phyloP scores from a whole-genome alignment of 345 rosid genomes.

The Corchorus olitorius region DNA sequence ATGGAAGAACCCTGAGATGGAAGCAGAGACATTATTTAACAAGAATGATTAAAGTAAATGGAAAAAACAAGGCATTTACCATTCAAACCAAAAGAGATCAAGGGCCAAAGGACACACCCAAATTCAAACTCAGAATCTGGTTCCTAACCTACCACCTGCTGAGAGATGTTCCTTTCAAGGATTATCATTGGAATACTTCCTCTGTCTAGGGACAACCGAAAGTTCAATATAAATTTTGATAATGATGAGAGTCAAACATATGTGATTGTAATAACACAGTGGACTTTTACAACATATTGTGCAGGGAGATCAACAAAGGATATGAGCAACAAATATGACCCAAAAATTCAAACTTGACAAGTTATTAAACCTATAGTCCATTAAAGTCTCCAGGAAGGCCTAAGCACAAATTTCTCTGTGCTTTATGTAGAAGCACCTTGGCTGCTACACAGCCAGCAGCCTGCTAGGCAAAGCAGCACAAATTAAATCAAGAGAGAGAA shows the following conservation, averaged over 20 bases:
- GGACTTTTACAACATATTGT: background rate
- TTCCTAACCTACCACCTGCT: conserved; percentile 36
- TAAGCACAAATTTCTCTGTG: background rate
- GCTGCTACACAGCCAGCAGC: background rate
- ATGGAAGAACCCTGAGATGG: conserved; percentile 61
- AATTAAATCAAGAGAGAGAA: background rate
- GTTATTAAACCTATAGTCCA: background rate
- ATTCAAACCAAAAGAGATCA: conserved; percentile 29
- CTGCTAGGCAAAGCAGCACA: conserved; percentile 4
- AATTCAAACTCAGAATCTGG: conserved; percentile 29
- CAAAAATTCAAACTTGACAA: background rate
- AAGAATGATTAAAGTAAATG: background rate
- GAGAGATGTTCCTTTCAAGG: conserved; percentile 37
- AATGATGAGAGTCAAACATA: conserved; percentile 16
- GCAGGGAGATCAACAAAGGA: conserved; percentile 5
- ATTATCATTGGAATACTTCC: conserved; percentile 27
- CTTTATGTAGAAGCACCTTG: background rate
- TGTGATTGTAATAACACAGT: conserved; percentile 9
- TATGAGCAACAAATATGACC: background rate
- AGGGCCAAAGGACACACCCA: conserved; percentile 31
- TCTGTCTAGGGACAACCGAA: conserved; percentile 26
- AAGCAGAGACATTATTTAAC: conserved; percentile 18
- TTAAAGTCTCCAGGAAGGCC: background rate
- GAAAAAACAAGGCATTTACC: conserved; percentile 11
- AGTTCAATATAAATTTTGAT: conserved; percentile 28